Evolutionary conservation across 306 rosid genomes (phyloP), one percentile per base, ranked within the genome.

Genomic region (Glycyrrhiza uralensis): DNA sequence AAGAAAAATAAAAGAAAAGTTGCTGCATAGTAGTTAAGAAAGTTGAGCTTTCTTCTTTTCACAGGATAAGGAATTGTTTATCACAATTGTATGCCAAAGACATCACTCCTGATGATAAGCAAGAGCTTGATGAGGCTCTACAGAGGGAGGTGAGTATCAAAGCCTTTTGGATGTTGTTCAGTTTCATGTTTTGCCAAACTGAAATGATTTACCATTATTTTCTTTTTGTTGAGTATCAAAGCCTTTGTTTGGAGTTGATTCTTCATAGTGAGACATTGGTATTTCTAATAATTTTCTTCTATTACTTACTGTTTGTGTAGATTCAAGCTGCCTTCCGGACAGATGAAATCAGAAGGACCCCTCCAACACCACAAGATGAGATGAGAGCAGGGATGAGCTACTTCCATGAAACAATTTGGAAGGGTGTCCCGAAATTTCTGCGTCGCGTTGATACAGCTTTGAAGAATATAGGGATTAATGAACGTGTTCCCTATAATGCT

Each of bases 321-420:
- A 95, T 95, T 77, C 99, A 95, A 89, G 99, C 99, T 66, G 99
- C 97, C 51, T 95, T 95, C 76, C 96, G 99, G 8, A 95, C 99
- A 0, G 99, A 95, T 81, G 99, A 95, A 85, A 95, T 95, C 70
- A 87, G 76, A 44, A 88, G 99, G 77, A 91, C 96, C 15, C 87
- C 99, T 71, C 99, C 99, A 24, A 89, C 99, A 20, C 99, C 99
- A 39, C 99, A 95, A 84, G 98, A 94, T 88, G 99, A 95, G 79
- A 95, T 92, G 97, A 89, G 99, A 66, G 99, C 99, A 8, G 99
- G 99, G 67, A 95, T 95, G 99, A 95, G 99, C 85, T 95, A 95
- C 84, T 95, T 95, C 80, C 97, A 95, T 24, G 99, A 95, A 81
- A 95, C 99, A 71, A 89, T 95, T 73, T 91, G 97, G 99, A 82